Percentiles rank a stretch among this genome's conserved stretches.
These are phyloP conservation scores for Simplicillium aogashimaense DNA, from an alignment of 2,329 filamentous ascomycete genomes.

Conservation along the genomic window DNA sequence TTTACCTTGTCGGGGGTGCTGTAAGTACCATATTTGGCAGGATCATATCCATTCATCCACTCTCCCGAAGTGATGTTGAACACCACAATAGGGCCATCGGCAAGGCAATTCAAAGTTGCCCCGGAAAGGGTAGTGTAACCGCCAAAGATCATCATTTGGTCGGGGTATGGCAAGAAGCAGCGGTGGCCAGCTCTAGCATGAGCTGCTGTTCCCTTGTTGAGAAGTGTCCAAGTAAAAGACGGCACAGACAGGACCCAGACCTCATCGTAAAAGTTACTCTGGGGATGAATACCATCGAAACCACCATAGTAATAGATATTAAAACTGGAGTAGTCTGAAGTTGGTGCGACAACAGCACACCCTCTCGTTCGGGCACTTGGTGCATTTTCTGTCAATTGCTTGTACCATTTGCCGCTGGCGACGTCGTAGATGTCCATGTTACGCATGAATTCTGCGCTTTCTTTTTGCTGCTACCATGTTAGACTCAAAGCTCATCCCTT, in stretches of 20 bases:
- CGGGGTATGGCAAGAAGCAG: constrained; percentile 66
- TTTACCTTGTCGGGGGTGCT: constrained; percentile 56
- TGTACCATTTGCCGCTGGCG: constrained; percentile 54
- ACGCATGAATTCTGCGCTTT: constrained; percentile 62
- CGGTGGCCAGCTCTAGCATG: constrained; percentile 63
- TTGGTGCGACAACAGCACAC: constrained; percentile 65
- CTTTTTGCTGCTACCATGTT: constrained; percentile 33
- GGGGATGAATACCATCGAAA: constrained; percentile 42
- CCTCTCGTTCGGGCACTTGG: constrained; percentile 53
- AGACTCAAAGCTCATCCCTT: no score
- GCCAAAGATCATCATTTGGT: constrained; percentile 71
- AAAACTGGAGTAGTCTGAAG: constrained; percentile 62
- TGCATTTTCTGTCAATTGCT: constrained; percentile 54
- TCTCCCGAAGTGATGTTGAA: constrained; percentile 62
- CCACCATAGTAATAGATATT: constrained; percentile 83
- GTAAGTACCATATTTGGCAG: constrained; percentile 54
- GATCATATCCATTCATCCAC: constrained; percentile 65
- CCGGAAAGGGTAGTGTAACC: constrained; percentile 40
- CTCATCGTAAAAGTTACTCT: constrained; percentile 43
- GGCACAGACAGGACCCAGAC: constrained; percentile 77
- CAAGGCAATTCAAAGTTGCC: constrained; percentile 30
- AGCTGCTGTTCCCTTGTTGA: constrained; percentile 32
- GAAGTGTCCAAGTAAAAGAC: constrained; percentile 66
- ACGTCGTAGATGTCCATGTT: constrained; percentile 72
- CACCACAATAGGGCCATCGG: constrained; percentile 45